These are phyloP conservation scores for Oryza coarctata DNA, from an alignment of 176 grass and related monocot genomes.

Conservation along the genomic window DNA sequence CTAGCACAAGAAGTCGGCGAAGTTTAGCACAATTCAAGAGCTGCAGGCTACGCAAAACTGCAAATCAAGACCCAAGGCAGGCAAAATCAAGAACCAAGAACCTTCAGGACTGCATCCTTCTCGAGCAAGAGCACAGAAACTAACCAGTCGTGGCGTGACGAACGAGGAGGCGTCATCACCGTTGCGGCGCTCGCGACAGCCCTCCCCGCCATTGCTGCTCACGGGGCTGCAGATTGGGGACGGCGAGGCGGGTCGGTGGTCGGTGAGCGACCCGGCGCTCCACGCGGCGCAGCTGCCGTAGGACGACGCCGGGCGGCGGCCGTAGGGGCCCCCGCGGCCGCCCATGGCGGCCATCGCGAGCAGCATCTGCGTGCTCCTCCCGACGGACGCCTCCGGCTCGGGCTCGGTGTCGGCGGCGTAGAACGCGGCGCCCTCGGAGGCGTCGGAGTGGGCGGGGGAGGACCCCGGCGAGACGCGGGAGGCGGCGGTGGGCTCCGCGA, in stretches of 20 bases:
- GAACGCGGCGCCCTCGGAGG: constrained; percentile 33
- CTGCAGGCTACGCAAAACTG: neutral
- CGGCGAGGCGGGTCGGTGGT: constrained; percentile 58
- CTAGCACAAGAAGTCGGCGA: neutral
- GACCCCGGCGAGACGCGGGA: constrained; percentile 46
- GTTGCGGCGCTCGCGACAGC: neutral
- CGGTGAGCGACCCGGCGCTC: constrained; percentile 53
- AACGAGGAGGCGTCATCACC: constrained; percentile 45
- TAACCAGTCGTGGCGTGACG: constrained; percentile 46
- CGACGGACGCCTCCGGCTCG: constrained; percentile 30
- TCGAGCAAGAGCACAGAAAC: constrained; percentile 29
- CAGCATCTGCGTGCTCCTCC: constrained; percentile 62
- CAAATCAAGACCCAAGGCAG: constrained; percentile 5
- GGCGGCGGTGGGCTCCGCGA: constrained; percentile 40
- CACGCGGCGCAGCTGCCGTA: constrained; percentile 63
- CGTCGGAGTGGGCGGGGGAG: constrained; percentile 46
- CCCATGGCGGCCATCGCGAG: constrained; percentile 58
- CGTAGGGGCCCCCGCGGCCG: constrained; percentile 46
- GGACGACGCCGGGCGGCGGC: constrained; percentile 54
- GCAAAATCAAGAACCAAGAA: constrained; percentile 24
- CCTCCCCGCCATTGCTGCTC: constrained; percentile 25
- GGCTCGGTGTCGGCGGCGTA: constrained; percentile 33
- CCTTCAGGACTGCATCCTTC: neutral
- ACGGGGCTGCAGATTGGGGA: constrained; percentile 80
- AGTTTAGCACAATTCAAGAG: constrained; percentile 21